phyloP scores from a whole-genome alignment of 768 basidiomycete genomes.

The Astraeus odoratus region DNA sequence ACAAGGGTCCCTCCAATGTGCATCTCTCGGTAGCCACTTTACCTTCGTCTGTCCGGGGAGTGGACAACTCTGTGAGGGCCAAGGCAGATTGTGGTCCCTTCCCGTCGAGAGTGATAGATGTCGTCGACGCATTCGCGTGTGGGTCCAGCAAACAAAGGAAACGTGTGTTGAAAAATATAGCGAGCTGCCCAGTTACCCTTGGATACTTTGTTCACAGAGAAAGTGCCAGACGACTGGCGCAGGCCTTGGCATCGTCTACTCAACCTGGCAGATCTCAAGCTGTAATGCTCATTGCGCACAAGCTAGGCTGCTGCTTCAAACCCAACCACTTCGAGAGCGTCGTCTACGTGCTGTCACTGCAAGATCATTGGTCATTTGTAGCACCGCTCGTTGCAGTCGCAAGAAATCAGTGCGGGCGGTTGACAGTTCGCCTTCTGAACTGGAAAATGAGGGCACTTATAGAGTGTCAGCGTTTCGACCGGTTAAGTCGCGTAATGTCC shows the following conservation, averaged over 20 bases:
- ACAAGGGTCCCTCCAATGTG: background rate
- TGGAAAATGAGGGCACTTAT: constrained; percentile 61
- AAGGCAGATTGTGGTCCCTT: constrained; percentile 9
- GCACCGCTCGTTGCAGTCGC: constrained; percentile 43
- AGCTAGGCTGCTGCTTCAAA: constrained; percentile 43
- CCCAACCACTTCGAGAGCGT: constrained; percentile 54
- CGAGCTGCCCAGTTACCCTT: constrained; percentile 15
- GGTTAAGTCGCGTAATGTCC: constrained; percentile 38
- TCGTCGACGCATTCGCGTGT: constrained; percentile 19
- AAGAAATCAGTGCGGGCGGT: constrained; percentile 39
- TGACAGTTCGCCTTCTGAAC: constrained; percentile 55
- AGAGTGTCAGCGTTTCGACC: constrained; percentile 44
- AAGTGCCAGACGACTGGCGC: constrained; percentile 28
- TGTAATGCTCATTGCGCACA: constrained; percentile 41
- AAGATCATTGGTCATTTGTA: constrained; percentile 45
- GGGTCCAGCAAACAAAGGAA: constrained; percentile 10
- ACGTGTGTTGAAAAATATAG: constrained; percentile 11
- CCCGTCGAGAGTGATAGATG: constrained; percentile 19
- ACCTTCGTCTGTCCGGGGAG: background rate
- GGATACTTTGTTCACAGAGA: constrained; percentile 28
- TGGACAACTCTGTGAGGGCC: background rate
- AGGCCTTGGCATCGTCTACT: constrained; percentile 25
- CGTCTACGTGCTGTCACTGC: constrained; percentile 40
- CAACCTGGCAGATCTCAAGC: constrained; percentile 36
- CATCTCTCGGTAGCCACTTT: constrained; percentile 1